Conservation (phyloP, 257 asterid genomes). For the Ligustrum vulgare region DNA sequence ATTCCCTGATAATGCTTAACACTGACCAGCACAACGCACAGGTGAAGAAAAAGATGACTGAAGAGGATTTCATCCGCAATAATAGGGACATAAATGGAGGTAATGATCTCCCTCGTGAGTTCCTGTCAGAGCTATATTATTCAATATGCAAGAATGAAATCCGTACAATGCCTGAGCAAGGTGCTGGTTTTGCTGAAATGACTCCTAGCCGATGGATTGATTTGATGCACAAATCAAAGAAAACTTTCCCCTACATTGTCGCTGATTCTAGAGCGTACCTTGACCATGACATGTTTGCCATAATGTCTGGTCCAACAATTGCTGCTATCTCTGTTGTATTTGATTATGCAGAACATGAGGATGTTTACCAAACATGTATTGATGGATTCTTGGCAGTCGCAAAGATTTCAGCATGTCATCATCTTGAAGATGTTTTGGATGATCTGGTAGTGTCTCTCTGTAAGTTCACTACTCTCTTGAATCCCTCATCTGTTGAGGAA, state of each 20-base stretch:
- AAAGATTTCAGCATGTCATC: slow-evolving; percentile 92
- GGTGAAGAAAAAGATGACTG: slow-evolving; percentile 97
- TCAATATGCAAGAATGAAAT: slow-evolving; percentile 94
- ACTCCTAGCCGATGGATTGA: slow-evolving; percentile 96
- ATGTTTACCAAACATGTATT: slow-evolving; percentile 88
- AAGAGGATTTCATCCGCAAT: slow-evolving; percentile 92
- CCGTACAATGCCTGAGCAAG: slow-evolving; percentile 92
- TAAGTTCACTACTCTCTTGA: slow-evolving; percentile 84
- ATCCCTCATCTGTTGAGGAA: slow-evolving; percentile 85
- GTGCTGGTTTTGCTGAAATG: slow-evolving; percentile 91
- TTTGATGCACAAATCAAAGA: slow-evolving; percentile 83
- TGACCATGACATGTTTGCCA: slow-evolving; percentile 97
- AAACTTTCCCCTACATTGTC: slow-evolving; percentile 69
- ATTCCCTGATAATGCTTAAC: slow-evolving; percentile 89
- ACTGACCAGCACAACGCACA: slow-evolving; percentile 94
- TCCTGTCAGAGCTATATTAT: slow-evolving; percentile 74
- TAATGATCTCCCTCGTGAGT: slow-evolving; percentile 88
- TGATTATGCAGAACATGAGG: slow-evolving; percentile 92
- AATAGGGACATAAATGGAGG: slow-evolving; percentile 94
- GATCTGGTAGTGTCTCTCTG: slow-evolving; percentile 94
- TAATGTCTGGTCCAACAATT: slow-evolving; percentile 97
- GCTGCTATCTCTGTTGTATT: slow-evolving; percentile 97
- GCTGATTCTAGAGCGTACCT: slow-evolving; percentile 85
- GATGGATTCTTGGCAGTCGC: slow-evolving; percentile 97
- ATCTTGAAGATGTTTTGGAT: slow-evolving; percentile 92